Percentiles rank a stretch among this genome's conserved stretches.
phyloP scores from a whole-genome alignment of 2,329 filamentous ascomycete species.

The Sphaerulina musiva region DNA sequence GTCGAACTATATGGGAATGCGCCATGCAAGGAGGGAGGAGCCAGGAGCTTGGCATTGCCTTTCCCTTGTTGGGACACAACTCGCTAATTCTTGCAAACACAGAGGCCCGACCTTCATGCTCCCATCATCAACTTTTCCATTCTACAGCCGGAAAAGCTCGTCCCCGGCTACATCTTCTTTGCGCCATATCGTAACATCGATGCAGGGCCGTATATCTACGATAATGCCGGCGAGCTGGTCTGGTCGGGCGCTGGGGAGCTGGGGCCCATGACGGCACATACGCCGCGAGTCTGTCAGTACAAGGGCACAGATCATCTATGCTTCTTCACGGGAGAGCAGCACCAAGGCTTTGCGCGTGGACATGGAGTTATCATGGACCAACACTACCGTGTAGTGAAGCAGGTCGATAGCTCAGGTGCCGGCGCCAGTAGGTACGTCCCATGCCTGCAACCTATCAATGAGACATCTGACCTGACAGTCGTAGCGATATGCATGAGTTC shows the following conservation, averaged over 20 bases:
- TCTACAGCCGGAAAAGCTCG: constrained; percentile 32
- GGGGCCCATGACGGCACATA: constrained; percentile 46
- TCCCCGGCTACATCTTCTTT: constrained; percentile 47
- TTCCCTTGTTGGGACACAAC: neutral
- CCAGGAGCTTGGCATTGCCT: neutral
- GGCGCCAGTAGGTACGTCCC: constrained; percentile 31
- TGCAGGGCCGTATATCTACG: constrained; percentile 48
- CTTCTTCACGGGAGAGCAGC: constrained; percentile 48
- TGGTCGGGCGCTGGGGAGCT: constrained; percentile 46
- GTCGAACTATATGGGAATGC: neutral
- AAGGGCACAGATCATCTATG: constrained; percentile 46
- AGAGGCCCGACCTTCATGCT: constrained; percentile 38
- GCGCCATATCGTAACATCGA: constrained; percentile 46
- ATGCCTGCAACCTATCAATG: too few species aligned
- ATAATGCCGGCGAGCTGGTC: constrained; percentile 46
- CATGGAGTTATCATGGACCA: constrained; percentile 50
- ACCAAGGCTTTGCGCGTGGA: constrained; percentile 47
- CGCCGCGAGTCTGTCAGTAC: constrained; percentile 46
- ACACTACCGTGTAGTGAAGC: constrained; percentile 45
- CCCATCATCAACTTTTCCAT: constrained; percentile 33
- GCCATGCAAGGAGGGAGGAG: neutral
- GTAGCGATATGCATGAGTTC: constrained; percentile 49
- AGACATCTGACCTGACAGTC: too few species aligned
- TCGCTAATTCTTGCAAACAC: constrained; percentile 8
- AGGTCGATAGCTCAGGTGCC: constrained; percentile 37